Base-by-base conservation (phyloP, 495 filamentous ascomycete genomes). In the Lasiosphaeris hirsuta region DNA sequence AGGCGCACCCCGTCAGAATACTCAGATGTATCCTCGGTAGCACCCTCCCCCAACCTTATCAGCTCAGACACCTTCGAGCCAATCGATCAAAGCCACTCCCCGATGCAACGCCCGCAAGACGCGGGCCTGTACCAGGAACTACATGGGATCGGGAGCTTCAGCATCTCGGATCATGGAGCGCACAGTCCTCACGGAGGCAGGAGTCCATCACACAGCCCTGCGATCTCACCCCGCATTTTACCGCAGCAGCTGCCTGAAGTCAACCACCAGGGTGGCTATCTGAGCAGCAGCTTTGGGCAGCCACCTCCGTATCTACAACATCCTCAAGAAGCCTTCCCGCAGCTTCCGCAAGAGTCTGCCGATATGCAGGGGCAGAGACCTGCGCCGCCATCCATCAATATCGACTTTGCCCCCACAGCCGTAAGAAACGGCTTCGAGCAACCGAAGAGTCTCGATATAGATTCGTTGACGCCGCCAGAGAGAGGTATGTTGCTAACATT, bases 341-440 rank as follows among this genome's bases (percentile, higher is more conserved):
- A 74, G 33, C 68, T 84, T 33, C 72, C 73, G 46, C 78, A 81
- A 49, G 71, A 72, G 17, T 69, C 56, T 38, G 61, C 62, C 18
- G 75, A 72, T 11, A 58, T 66, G 50, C 82, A 88, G 62, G 83
- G 84, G 9, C 85, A 86, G 37, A 84, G 89, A 59, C 89, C 92
- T 77, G 85, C 86, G 7, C 89, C 91, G 13, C 89, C 91, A 0
- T 89, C 91, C 41, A 97, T 98, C 68, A 94, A 92, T 64, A 90
- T 98, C 61, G 87, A 96, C 68, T 90, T 90, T 69, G 94, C 93
- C 5, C 93, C 93, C 18, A 74, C 78, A 14, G 82, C 90, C 10
- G 77, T 81, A 46, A 86, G 83, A 63, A 81, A 76, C 18, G 86
- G 80, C 49, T 90, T 95, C 62, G 88, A 89, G 46, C 85, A 83